These are phyloP conservation scores for Rhodotorula sp. DNA, from an alignment of 1,284 basidiomycete genomes.

Conservation along the genomic window DNA sequence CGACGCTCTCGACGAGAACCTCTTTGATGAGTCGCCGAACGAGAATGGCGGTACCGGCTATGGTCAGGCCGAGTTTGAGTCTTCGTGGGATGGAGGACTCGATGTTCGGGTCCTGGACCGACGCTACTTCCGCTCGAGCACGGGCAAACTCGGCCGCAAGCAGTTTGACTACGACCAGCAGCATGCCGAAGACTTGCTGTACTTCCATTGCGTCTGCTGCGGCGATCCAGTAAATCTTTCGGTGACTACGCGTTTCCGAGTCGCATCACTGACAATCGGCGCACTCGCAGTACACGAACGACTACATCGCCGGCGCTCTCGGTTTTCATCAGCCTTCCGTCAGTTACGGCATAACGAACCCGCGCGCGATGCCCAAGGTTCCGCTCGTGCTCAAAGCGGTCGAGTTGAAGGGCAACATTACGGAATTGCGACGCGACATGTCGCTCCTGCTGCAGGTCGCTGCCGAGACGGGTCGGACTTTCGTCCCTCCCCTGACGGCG, in stretches of 20 bases:
- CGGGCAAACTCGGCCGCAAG: constrained; percentile 4
- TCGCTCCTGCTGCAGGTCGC: constrained; percentile 27
- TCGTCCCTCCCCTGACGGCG: constrained; percentile 23
- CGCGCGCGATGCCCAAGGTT: not conserved
- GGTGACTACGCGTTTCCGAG: not conserved
- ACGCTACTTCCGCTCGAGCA: constrained; percentile 19
- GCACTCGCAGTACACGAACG: constrained; percentile 13
- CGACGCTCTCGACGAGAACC: constrained; percentile 14
- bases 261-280: not conserved
- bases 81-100: constrained; percentile 30
- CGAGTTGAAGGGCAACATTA: constrained; percentile 12
- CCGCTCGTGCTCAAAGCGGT: constrained; percentile 19
- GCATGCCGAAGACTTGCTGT: not conserved
- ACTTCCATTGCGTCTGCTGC: constrained; percentile 25
- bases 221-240: constrained; percentile 19
- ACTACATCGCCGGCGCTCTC: constrained; percentile 32
- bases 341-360: constrained; percentile 4
- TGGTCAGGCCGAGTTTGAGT: constrained; percentile 26
- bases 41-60: constrained; percentile 1
- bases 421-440: constrained; percentile 10
- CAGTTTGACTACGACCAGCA: constrained; percentile 6
- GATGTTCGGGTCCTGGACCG: constrained; percentile 25
- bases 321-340: constrained; percentile 22
- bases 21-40: constrained; percentile 7
- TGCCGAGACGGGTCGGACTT: constrained; percentile 13